Base-by-base conservation (phyloP, 192 early-diverging fungal species). In the Linnemannia schmuckeri region DNA sequence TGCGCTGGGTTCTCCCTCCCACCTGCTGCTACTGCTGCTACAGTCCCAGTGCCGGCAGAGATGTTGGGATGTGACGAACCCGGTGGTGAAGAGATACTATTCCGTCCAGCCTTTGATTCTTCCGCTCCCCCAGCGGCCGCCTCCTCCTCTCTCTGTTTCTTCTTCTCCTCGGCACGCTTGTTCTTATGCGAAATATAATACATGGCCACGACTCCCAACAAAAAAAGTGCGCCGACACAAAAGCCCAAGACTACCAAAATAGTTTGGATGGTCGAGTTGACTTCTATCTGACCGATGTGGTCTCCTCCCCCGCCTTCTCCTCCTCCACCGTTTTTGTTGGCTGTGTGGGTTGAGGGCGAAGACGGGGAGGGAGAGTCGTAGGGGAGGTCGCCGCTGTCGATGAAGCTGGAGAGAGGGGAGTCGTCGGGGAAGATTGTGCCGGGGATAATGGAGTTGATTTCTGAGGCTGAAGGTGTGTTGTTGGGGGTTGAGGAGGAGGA, bases 171-270 rank as follows among this genome's bases (percentile, higher is more conserved):
- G 0, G 80, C 79, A 13, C 72, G 47, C 12, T 57, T 77, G 33
- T 86, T 87, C 55, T 81, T 87, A 54, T 81, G 76, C 1, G 76
- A 38, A 49, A 87, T 87, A 57, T 74, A 78, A 4, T 63, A 66
- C 5, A 72, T 77, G 6, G 85, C 80, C 6, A 87, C 46, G 1
- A 87, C 68, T 33, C 79, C 79, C 18, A 81, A 44, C 49, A 87
- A 27, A 41, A 87, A 81, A 27, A 87, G 27, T 8, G 68, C 80
- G 5, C 76, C 85, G 41, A 87, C 79, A 63, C 55, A 49, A 44
- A 87, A 61, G 2, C 85, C 85, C 49, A 87, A n/a, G 1, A 76
- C 27, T 5, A 87, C 73, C 5, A 81, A 35, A 0, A 87, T 38
- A 0, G 79, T 78, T n/a, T 81, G 76, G 44, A 78, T 78, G 12